Conservation (phyloP, 495 filamentous ascomycete species). For the Sporormia fimetaria region DNA sequence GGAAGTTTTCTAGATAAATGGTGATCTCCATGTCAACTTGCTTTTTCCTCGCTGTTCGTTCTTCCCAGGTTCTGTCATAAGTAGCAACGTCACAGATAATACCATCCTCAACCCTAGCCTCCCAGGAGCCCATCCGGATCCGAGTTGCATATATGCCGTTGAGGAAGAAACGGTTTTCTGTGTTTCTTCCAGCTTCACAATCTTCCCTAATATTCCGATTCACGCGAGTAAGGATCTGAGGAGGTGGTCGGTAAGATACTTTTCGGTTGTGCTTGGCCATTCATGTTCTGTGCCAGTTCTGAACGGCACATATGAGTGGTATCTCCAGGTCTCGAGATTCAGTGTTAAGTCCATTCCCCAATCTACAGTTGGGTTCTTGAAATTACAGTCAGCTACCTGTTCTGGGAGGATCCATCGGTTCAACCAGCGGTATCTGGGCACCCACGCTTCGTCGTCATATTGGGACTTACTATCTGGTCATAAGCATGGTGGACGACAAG, state of each 20-base stretch:
- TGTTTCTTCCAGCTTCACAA: constrained; percentile 43
- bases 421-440: constrained; percentile 28
- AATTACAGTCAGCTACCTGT: constrained; percentile 20
- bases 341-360: no score
- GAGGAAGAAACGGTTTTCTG: constrained; percentile 44
- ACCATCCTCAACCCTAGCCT: constrained; percentile 39
- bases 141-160: constrained; percentile 41
- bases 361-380: constrained; percentile 18
- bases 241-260: constrained; percentile 35
- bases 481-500: constrained; percentile 23
- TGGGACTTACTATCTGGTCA: constrained; percentile 28
- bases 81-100: no score
- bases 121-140: constrained; percentile 46
- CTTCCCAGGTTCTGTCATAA: no score
- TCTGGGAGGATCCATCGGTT: constrained; percentile 13
- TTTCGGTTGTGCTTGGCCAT: background rate
- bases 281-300: no score
- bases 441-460: constrained; percentile 23
- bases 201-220: constrained; percentile 44
- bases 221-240: constrained; percentile 42
- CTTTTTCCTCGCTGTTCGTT: no score
- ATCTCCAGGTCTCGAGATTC: no score
- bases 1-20: no score
- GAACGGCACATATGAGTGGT: no score
- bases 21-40: no score